Evolutionary conservation across 768 basidiomycete genomes (phyloP), one percentile per base, ranked within the genome.

Genomic region (Boletus subparvulus): DNA sequence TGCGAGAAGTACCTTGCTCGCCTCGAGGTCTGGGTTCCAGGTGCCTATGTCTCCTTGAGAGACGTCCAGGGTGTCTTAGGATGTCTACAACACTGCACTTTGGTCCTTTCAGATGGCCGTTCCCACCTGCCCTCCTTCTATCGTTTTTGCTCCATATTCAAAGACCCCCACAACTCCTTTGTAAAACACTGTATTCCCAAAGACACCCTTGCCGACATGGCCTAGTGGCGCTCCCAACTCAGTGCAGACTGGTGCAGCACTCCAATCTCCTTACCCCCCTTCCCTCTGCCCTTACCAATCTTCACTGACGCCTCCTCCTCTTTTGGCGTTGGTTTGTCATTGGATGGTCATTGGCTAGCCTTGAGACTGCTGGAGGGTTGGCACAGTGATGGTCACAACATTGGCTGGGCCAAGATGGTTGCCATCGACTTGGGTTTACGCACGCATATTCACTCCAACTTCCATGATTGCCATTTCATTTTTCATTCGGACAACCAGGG

Each of bases 401-500:
- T 52, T 9, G 35, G 51, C 11, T 52, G 42, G 51, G 51, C 26
- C 0, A 35, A 52, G 17, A 52, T 52, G 51, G 35, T 45, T 0
- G 35, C 36, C 4, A n/a, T 52, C 1, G 35, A 52, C 12, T 8
- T 52, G 3, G 33, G 35, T 14, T 28, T 50, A 1, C 6, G 33
- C n/a, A 45, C 36, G 0, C 24, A 42, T 1, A 12, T 49, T 12
- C 58, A 71, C 0, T 47, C 65, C 0, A 67, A 68, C 2, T 60
- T 66, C 33, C 6, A 3, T 0, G 57, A 68, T 6, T 62, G 57
- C 6, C 68, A 67, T 19, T 43, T 78, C 4, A 42, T 55, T 0
- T 51, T 82, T 1, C 67, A 69, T 7, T 79, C 76, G 0, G 78
- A 82, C 58, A 80, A 81, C 54, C 35, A 60, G 8, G 76, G 75